Evolutionary conservation across 257 asterid genomes (phyloP).

Genomic region (Thymus mandschuricus): DNA sequence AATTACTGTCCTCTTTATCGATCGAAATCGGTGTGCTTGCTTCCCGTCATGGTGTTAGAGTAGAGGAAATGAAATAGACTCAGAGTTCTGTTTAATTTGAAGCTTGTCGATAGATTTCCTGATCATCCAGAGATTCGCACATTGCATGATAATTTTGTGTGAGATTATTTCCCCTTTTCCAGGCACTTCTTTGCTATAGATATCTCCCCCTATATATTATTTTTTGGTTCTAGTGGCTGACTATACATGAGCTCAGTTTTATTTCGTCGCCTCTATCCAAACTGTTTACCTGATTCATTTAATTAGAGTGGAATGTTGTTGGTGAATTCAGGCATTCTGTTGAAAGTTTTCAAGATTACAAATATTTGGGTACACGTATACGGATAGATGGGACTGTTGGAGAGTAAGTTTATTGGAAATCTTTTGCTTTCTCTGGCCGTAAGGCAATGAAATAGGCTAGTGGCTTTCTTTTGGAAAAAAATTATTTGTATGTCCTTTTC

Average conservation of each 20-base stretch:
- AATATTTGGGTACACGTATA: slow-evolving; percentile 91
- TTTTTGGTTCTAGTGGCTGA: slow-evolving; percentile 15
- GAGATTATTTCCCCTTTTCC: slow-evolving; percentile 42
- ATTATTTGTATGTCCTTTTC: slow-evolving; percentile 1
- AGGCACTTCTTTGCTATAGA: slow-evolving; percentile 15
- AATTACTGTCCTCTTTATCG: too few species aligned
- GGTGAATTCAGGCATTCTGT: slow-evolving; percentile 67
- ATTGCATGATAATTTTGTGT: slow-evolving; percentile 89
- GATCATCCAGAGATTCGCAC: slow-evolving; percentile 87
- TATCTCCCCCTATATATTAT: slow-evolving; percentile 20
- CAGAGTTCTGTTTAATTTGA: slow-evolving; percentile 33
- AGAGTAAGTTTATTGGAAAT: slow-evolving; percentile 66
- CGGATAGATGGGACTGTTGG: slow-evolving; percentile 93
- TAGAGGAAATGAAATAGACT: too few species aligned
- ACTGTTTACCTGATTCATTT: slow-evolving; percentile 2
- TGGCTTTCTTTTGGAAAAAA: not conserved
- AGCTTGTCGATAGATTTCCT: slow-evolving; percentile 68
- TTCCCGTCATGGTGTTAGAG: too few species aligned
- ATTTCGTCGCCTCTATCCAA: not conserved
- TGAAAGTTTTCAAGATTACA: slow-evolving; percentile 75
- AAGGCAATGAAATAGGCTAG: slow-evolving; percentile 18
- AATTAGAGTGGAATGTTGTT: slow-evolving; percentile 16
- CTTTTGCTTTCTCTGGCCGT: slow-evolving; percentile 16
- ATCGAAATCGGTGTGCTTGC: too few species aligned
- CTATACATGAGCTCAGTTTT: slow-evolving; percentile 2